Conservation (phyloP, 306 rosid genomes). For the Trichosanthes truncata region DNA sequence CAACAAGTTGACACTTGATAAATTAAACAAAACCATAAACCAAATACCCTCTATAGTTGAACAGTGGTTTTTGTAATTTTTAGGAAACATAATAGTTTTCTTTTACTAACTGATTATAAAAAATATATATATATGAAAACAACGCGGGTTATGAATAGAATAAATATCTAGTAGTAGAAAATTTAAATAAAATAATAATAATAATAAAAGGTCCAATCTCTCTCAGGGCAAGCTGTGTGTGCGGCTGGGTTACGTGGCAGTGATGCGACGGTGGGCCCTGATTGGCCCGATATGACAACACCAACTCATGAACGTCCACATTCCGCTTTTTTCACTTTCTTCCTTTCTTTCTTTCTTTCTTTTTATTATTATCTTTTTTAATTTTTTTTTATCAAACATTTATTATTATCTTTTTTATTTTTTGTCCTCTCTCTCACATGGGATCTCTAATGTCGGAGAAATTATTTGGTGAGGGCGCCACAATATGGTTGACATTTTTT, state of each 20-base stretch:
- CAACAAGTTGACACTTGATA: no score
- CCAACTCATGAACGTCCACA: slow-evolving; percentile 8
- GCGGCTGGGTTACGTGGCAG: slow-evolving; percentile 7
- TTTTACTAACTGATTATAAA: no score
- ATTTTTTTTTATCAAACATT: background rate
- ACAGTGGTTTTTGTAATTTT: no score
- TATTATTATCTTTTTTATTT: background rate
- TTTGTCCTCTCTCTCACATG: background rate
- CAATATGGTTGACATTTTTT: no score
- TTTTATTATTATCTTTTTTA: background rate
- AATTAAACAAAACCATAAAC: no score
- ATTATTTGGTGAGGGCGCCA: no score
- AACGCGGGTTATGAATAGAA: background rate
- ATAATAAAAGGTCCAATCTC: background rate
- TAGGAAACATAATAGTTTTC: no score
- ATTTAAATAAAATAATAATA: background rate
- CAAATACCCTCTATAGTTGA: no score
- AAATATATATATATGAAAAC: no score
- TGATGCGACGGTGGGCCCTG: slow-evolving; percentile 1
- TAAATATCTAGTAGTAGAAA: background rate
- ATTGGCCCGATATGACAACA: slow-evolving; percentile 7
- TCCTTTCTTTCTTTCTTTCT: no score
- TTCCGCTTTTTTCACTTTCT: slow-evolving; percentile 4
- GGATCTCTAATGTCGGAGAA: no score
- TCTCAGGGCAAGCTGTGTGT: slow-evolving; percentile 2